These are phyloP conservation scores for Phytophthora crassamura DNA, from an alignment of 352 stramenopile species.

Conservation along the genomic window DNA sequence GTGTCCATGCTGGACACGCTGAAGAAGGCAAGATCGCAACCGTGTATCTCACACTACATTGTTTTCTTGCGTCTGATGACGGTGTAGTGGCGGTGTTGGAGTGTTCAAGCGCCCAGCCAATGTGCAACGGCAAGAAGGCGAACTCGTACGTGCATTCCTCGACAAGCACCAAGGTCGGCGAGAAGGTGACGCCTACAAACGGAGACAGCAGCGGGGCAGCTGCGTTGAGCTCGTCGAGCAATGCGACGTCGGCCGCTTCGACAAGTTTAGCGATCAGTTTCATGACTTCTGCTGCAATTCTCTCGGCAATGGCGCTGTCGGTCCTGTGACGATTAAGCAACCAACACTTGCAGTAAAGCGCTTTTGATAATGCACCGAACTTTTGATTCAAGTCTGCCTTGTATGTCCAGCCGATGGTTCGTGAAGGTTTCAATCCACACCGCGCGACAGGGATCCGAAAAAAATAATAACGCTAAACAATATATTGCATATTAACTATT, in stretches of 20 bases:
- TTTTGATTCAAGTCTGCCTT: not conserved
- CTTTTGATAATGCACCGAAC: not conserved
- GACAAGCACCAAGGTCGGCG: slow-evolving; percentile 29
- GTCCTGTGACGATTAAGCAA: not conserved
- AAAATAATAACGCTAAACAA: too few relatives aligned
- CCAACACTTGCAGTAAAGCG: too few relatives aligned
- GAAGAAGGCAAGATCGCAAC: not conserved
- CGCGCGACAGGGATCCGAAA: too few relatives aligned
- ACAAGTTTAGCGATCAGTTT: not conserved
- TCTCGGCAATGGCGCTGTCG: not conserved
- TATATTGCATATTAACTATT: too few relatives aligned
- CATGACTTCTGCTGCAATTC: not conserved
- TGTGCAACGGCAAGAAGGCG: slow-evolving; percentile 64
- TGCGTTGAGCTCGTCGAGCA: slow-evolving; percentile 19
- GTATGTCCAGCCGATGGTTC: not conserved
- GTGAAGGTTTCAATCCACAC: slow-evolving; percentile 27
- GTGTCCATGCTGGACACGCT: too few relatives aligned
- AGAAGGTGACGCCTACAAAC: slow-evolving; percentile 37
- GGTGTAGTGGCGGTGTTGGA: slow-evolving; percentile 44
- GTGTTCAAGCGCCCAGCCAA: slow-evolving; percentile 54
- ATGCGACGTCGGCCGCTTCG: slow-evolving; percentile 4
- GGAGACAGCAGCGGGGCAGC: slow-evolving; percentile 20
- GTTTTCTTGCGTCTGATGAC: not conserved
- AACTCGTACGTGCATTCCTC: slow-evolving; percentile 52
- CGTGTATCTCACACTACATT: not conserved